Evolutionary conservation across 2,329 filamentous ascomycete genomes (phyloP), one percentile per base, ranked within the genome.

Genomic region (Phaeosphaeria sp.): DNA sequence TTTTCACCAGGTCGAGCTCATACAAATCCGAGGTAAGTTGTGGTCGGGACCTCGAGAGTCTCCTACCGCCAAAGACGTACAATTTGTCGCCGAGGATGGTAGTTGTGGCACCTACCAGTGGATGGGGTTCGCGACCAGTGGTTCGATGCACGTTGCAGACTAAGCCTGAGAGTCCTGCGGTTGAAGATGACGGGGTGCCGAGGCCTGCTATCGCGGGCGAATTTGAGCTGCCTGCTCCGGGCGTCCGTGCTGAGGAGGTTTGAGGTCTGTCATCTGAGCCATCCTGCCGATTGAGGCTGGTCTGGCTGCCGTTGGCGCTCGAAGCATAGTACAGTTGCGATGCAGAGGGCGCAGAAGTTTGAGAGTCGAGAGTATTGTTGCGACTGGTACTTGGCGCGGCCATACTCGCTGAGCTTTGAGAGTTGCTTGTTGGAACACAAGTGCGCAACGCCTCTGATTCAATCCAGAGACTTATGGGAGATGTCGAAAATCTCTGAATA

Each of bases 21-120:
- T 97, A 98, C 58, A 99, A 81, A 71, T 97, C 92, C 6, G 93
- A 90, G 0, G 93, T 97, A 60, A 99, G 81, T 50, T 92, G 89
- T 9, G 93, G 92, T 54, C 91, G 87, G 63, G 88, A 94, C 65
- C 92, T 84, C 15, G 95, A 97, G 51, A 98, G 80, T 66, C 96
- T 88, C 52, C 94, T 86, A 7, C 95, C 95, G 47, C 95, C 95
- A 80, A 98, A 99, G 3, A 98, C 93, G 75, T 97, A 99, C 21
- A 99, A 84, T 77, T 96, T 97, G 77, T 99, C 95, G 25, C 94
- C 95, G 1, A 99, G 78, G 48, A 98, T 91, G 0, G 95, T 98
- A 0, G 95, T 98, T 0, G 95, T 97, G 5, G 95, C 94, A 30
- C 95, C 95, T 0, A 99, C 95, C 2, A 98, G 82, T 2, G 95